Evolutionary conservation across 2,329 filamentous ascomycete species (phyloP), one percentile per base, ranked within the genome.

Genomic region (Fragosphaeria purpurea): DNA sequence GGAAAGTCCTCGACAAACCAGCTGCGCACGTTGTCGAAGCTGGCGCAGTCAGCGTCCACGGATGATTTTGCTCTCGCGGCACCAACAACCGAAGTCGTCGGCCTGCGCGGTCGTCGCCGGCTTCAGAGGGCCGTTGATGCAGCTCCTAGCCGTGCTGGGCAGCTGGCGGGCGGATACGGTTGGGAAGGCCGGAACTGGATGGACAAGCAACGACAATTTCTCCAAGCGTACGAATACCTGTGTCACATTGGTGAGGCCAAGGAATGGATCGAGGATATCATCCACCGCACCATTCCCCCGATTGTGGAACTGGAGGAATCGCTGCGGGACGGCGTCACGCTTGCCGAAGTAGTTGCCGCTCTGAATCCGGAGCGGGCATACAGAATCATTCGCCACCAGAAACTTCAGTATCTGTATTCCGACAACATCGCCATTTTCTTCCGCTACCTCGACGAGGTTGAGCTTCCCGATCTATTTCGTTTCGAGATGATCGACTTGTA

Each of bases 211-310:
- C 81, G 93, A 32, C 91, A 97, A 65, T 97, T 96, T 61, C 70
- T 98, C 48, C 88, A 95, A 66, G 93, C 93, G 6, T 98, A 98
- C 63, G 93, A 98, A 66, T 98, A 98, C 64, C 83, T 98, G 39
- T 98, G 93, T 64, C 93, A 98, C 63, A 97, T 98, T 57, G 93
- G 93, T 65, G 93, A 98, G 71, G 93, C 93, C 30, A 97, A 97
- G 65, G 91, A 97, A 67, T 98, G 93, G 93, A 95, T 98, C 57
- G 93, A 98, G 55, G 75, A 94, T 63, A 81, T 96, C 53, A 88
- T 93, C 50, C 81, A 91, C 55, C 82, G 85, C 57, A 75, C 85
- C 47, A 88, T 98, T 39, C 90, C 93, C 4, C 86, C 91, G 1
- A 95, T 97, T 59, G 86, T 98, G 30, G 83, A 96, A 63, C 71